Base-by-base conservation (phyloP, 371 early-diverging fungal species). In the Rhizopus sp. region DNA sequence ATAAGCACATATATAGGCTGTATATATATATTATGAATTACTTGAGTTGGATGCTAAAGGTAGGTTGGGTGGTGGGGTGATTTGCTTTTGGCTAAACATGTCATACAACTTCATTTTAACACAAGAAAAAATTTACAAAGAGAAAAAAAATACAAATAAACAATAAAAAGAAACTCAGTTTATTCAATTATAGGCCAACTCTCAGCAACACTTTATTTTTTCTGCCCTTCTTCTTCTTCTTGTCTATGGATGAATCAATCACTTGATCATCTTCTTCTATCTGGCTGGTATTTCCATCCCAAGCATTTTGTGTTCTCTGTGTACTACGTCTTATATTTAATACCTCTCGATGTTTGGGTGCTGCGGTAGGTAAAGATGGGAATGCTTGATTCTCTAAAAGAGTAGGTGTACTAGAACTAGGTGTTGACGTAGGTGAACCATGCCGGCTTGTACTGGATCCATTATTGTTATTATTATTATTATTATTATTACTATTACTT, bases 131-230 rank as follows among this genome's bases (percentile, higher is more conserved):
- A 53, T 17, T 37, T 16, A 40, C 40, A 49, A 33, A 38, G 32
- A 35, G 35, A 15, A 32, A 44, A n/a, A n/a, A 45, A 41, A 45
- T 9, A 45, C 9, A 44, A 23, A 23, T 15, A 45, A 23, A 17
- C n/a, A 17, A 23, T 7, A 15, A 42, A 7, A 13, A 42, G 15
- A 42, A 30, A 55, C 46, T 42, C 47, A 30, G 55, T 46, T 34
- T 34, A 13, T 38, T 62, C 35, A 42, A 16, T 57, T 70, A 77
- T 56, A 76, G 66, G 15, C 86, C 86, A 38, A 85, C 84, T 56
- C 83, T 79, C 51, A 85, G 76, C 49, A 85, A 64, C 12, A 82
- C 74, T 58, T 83, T 77, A 57, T 83, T 80, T 63, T 84, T 81
- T 64, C 79, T 79, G 12, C 80, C 77, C 68, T 83, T 83, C 48